Conservation (phyloP, 2,329 filamentous ascomycete genomes). For the Cladosporium velox region DNA sequence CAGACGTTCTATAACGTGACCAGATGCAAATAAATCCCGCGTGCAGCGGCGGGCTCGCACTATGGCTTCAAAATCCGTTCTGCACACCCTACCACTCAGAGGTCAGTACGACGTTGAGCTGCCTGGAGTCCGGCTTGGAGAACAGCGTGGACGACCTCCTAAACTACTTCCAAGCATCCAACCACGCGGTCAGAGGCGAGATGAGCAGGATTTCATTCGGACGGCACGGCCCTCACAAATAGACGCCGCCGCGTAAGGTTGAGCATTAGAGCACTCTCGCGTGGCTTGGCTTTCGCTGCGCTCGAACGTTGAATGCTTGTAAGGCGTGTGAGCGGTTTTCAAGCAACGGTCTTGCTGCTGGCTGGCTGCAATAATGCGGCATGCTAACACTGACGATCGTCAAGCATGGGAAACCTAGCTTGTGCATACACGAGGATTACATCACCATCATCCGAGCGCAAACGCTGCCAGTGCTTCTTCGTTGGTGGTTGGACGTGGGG, state of each 20-base stretch:
- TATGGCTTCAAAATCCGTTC: not conserved
- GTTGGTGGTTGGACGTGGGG: not conserved
- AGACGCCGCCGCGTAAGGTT: not conserved
- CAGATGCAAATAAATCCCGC: not conserved
- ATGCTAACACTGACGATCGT: not conserved
- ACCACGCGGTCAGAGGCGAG: not conserved
- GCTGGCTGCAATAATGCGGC: not conserved
- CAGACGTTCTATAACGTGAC: not conserved
- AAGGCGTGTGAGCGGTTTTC: not conserved
- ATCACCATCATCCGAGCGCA: constrained; percentile 7
- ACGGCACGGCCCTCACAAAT: constrained; percentile 6
- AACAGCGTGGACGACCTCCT: not conserved
- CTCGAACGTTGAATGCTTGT: constrained; percentile 14
- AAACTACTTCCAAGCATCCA: not conserved
- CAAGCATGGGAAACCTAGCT: not conserved
- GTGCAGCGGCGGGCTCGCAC: not conserved
- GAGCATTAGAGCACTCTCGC: constrained; percentile 3
- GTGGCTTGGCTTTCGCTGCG: not conserved
- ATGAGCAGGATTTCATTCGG: constrained; percentile 3
- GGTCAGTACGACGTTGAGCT: not conserved
- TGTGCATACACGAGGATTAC: constrained; percentile 1
- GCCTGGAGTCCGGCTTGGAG: not conserved
- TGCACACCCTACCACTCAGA: not conserved
- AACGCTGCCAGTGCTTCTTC: constrained; percentile 10
- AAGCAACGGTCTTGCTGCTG: not conserved